Evolutionary conservation across 2,329 filamentous ascomycete species (phyloP).

Genomic region (Tolypocladium tropicale): DNA sequence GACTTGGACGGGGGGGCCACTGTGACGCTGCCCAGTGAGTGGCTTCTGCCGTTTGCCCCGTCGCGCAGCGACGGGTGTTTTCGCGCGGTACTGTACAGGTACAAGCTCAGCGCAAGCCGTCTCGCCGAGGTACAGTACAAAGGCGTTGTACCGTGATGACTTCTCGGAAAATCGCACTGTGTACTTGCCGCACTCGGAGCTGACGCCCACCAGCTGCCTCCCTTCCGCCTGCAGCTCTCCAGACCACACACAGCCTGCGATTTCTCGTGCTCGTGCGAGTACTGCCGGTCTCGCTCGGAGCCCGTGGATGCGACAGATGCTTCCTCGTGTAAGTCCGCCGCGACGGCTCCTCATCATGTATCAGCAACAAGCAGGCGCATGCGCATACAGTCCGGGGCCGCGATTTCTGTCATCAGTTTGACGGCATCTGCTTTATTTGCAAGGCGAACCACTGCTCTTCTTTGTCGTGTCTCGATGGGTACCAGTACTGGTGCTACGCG

Average conservation of each 20-base stretch:
- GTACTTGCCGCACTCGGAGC: constrained; percentile 15
- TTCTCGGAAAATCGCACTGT: constrained; percentile 19
- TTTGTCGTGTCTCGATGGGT: neutral
- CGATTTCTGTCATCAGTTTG: neutral
- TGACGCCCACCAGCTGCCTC: neutral
- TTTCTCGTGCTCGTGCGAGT: neutral
- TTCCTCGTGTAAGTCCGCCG: neutral
- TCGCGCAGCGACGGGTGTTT: constrained; percentile 2
- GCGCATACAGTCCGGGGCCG: neutral
- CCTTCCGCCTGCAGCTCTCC: neutral
- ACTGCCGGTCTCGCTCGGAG: neutral
- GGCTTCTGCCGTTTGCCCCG: neutral
- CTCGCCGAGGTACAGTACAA: constrained; percentile 26
- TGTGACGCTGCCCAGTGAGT: neutral
- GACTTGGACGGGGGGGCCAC: neutral
- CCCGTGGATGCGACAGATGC: neutral
- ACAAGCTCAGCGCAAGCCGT: constrained; percentile 19
- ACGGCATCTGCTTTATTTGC: neutral
- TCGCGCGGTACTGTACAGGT: constrained; percentile 28
- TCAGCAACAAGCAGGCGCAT: too few relatives aligned
- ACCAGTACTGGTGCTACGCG: neutral
- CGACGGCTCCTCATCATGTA: too few relatives aligned
- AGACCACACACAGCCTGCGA: too few relatives aligned
- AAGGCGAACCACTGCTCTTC: neutral
- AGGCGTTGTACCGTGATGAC: constrained; percentile 17